Percentiles rank a stretch among this genome's conserved stretches.
Evolutionary conservation across 805 yeast species (phyloP).

Genomic region (Ogataea thermomethanolica): DNA sequence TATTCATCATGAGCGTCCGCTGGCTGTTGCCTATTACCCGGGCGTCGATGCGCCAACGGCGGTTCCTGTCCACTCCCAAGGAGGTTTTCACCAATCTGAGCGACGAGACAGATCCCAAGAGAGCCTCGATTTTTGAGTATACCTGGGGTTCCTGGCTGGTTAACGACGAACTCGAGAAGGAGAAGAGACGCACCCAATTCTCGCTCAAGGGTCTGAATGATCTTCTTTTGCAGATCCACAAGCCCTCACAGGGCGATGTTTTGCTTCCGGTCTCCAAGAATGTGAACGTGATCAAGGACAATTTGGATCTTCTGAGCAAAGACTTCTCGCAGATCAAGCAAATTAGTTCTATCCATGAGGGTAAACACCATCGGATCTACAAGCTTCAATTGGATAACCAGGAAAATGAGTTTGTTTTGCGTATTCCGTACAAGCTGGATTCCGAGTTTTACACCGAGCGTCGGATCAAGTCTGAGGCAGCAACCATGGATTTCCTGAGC

Average conservation of each 20-base stretch:
- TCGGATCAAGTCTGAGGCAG: constrained; percentile 84
- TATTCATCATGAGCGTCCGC: constrained; percentile 5
- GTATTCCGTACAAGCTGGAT: constrained; percentile 81
- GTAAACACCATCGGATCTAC: constrained; percentile 88
- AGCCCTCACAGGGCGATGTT: constrained; percentile 23
- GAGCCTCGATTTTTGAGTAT: constrained; percentile 76
- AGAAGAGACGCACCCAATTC: constrained; percentile 73
- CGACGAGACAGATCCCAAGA: constrained; percentile 62
- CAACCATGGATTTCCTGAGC: constrained; percentile 80
- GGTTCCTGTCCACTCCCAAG: constrained; percentile 16
- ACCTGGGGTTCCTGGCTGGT: constrained; percentile 95
- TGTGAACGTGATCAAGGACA: constrained; percentile 22
- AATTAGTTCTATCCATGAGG: constrained; percentile 85
- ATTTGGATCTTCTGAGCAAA: constrained; percentile 19
- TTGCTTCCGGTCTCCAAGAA: constrained; percentile 21
- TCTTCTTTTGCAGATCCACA: constrained; percentile 37
- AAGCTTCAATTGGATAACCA: constrained; percentile 53
- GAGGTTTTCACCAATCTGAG: constrained; percentile 52
- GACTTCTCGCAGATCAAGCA: constrained; percentile 48
- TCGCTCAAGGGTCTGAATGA: constrained; percentile 72
- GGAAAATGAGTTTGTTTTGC: constrained; percentile 53
- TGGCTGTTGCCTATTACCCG: constrained; percentile 7
- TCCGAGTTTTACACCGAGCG: constrained; percentile 61
- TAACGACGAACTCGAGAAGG: constrained; percentile 72
- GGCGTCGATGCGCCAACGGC: constrained; percentile 4